Evolutionary conservation across 345 rosid species (phyloP).

Genomic region (Nasturtium officinale): DNA sequence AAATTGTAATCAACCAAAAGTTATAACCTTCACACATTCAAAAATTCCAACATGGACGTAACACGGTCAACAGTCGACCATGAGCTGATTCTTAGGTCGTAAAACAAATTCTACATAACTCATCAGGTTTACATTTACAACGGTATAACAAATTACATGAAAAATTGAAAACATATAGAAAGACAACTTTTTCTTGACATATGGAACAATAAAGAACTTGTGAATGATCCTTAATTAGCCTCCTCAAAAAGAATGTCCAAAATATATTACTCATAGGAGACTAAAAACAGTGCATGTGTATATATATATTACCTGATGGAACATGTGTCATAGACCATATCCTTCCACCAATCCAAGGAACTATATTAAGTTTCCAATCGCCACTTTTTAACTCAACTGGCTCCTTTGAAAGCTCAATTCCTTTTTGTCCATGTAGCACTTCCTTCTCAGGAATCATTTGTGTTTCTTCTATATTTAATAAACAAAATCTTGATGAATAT

Average conservation of each 20-base stretch:
- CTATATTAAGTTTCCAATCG: conserved; percentile 70
- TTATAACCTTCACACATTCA: not conserved
- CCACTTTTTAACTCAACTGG: conserved; percentile 73
- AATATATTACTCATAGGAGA: not conserved
- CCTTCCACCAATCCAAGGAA: conserved; percentile 97
- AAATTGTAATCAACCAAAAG: conserved; percentile 16
- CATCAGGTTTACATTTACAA: no score
- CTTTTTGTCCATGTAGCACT: conserved; percentile 58
- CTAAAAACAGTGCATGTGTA: not conserved
- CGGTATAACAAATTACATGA: no score
- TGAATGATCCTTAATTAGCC: not conserved
- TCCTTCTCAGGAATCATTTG: conserved; percentile 64
- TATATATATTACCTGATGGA: conserved; percentile 79
- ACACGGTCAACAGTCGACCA: not conserved
- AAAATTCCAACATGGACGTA: not conserved
- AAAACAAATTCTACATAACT: not conserved
- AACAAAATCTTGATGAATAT: not conserved
- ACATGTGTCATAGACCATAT: conserved; percentile 85
- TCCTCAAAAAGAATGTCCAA: conserved; percentile 3
- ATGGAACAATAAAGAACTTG: not conserved
- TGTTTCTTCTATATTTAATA: conserved; percentile 54
- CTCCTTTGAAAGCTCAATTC: conserved; percentile 59
- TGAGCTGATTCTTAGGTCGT: conserved; percentile 3
- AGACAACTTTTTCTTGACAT: no score
- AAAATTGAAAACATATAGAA: not conserved